A percentile compares a stretch with the other conserved stretches of the same genome.
phyloP scores from a whole-genome alignment of 495 filamentous ascomycete genomes.

The Staphylotrichum tortipilum region DNA sequence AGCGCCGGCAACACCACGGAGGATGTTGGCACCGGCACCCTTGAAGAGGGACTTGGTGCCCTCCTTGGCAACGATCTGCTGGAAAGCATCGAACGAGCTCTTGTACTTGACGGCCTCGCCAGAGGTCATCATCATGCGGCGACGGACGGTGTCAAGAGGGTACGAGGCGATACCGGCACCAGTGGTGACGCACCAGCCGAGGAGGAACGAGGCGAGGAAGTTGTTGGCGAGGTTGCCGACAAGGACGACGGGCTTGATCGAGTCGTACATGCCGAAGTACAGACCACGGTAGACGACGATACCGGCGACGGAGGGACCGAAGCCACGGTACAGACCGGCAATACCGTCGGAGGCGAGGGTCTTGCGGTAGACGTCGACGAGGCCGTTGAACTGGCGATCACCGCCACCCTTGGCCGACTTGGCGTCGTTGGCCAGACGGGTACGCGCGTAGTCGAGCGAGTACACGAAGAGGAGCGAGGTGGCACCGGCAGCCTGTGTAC shows the following conservation, averaged over 20 bases:
- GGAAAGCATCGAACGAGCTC: slow-evolving; percentile 83
- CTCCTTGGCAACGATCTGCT: slow-evolving; percentile 94
- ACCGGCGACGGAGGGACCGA: slow-evolving; percentile 96
- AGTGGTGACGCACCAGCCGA: slow-evolving; percentile 99
- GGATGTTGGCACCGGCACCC: slow-evolving; percentile 99
- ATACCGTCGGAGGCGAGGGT: slow-evolving; percentile 96
- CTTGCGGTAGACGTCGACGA: slow-evolving; percentile 99
- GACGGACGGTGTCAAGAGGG: slow-evolving; percentile 98
- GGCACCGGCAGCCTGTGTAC: slow-evolving; percentile 95
- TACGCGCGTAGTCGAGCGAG: slow-evolving; percentile 99
- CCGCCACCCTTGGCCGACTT: slow-evolving; percentile 94
- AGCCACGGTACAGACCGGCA: slow-evolving; percentile 99
- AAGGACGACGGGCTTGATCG: slow-evolving; percentile 96
- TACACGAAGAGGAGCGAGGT: slow-evolving; percentile 99
- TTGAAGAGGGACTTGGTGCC: slow-evolving; percentile 98
- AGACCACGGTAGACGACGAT: slow-evolving; percentile 99
- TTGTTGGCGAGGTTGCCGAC: slow-evolving; percentile 86
- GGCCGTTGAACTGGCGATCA: slow-evolving; percentile 99
- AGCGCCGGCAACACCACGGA: slow-evolving; percentile 99
- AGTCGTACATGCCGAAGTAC: slow-evolving; percentile 99
- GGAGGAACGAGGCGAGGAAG: slow-evolving; percentile 97
- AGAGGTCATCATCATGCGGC: slow-evolving; percentile 99
- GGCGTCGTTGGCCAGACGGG: slow-evolving; percentile 99
- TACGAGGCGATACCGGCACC: slow-evolving; percentile 99
- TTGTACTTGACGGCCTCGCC: slow-evolving; percentile 99